A percentile compares a stretch with the other conserved stretches of the same genome.
These are phyloP conservation scores for Plantago major DNA, from an alignment of 257 asterid species.

Conservation along the genomic window DNA sequence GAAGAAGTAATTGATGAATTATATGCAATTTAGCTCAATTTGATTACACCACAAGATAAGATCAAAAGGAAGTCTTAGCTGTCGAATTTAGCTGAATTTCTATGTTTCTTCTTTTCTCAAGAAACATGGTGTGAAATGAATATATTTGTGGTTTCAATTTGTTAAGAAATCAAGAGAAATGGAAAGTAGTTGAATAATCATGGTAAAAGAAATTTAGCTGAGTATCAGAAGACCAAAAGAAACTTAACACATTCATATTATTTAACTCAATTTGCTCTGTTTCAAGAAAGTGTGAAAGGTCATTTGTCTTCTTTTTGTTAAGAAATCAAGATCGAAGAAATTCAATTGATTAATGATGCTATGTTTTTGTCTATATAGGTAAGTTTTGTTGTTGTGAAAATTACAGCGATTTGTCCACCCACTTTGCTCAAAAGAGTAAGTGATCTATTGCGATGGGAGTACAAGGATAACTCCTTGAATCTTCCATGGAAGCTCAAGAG, in stretches of 20 bases:
- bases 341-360: background rate
- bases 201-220: background rate
- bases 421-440: conserved; percentile 62
- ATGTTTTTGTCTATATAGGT: conserved; percentile 36
- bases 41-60: too few species aligned
- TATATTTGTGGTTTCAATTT: too few species aligned
- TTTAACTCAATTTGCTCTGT: background rate
- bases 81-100: too few species aligned
- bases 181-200: background rate
- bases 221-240: too few species aligned
- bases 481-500: conserved; percentile 77
- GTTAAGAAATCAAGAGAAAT: too few species aligned
- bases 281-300: background rate
- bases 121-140: too few species aligned
- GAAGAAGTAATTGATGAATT: too few species aligned
- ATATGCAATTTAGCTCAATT: too few species aligned
- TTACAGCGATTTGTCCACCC: conserved; percentile 68
- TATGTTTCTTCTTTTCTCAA: too few species aligned
- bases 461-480: conserved; percentile 35
- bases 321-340: background rate
- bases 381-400: conserved; percentile 79
- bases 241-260: background rate
- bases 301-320: too few species aligned
- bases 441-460: conserved; percentile 75
- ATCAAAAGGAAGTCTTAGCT: too few species aligned